Conservation (phyloP, 164 flowering plant genomes). For the Aristolochia fimbriata region DNA sequence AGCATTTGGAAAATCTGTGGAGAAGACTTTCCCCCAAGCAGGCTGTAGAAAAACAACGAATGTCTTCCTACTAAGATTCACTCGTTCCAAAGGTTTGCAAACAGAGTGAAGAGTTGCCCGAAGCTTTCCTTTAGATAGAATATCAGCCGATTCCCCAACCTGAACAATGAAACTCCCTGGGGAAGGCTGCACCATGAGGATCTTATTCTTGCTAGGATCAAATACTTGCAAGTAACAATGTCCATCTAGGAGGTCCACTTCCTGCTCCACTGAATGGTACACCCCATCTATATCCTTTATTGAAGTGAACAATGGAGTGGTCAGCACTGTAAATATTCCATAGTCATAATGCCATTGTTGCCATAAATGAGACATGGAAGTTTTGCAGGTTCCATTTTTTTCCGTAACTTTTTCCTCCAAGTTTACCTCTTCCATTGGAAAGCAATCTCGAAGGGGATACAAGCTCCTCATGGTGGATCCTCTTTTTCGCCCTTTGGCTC, state of each 20-base stretch:
- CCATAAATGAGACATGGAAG: conserved; percentile 43
- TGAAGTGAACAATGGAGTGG: conserved; percentile 59
- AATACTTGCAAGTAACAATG: conserved; percentile 61
- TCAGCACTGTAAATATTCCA: conserved; percentile 80
- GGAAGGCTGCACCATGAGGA: conserved; percentile 42
- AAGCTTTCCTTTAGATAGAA: conserved; percentile 75
- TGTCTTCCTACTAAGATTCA: conserved; percentile 61
- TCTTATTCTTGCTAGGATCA: conserved; percentile 37
- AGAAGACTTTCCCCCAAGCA: conserved; percentile 64
- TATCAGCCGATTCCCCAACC: conserved; percentile 93
- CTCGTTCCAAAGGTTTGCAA: conserved; percentile 31
- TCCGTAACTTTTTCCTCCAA: conserved; percentile 1
- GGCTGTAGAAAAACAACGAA: conserved; percentile 95
- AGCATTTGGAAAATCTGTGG: conserved; percentile 23
- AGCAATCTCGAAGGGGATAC: not conserved
- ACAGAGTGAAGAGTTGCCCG: conserved; percentile 90
- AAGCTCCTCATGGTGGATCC: not conserved
- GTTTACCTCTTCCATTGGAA: conserved; percentile 3
- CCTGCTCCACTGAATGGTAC: conserved; percentile 13
- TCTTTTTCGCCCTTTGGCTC: conserved; percentile 19
- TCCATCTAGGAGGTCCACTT: conserved; percentile 37
- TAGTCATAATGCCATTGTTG: conserved; percentile 99
- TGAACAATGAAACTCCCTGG: conserved; percentile 70
- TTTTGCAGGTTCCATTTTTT: conserved; percentile 12
- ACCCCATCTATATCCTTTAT: conserved; percentile 9